Percentiles rank a stretch among this genome's conserved stretches.
These are phyloP conservation scores for Argentina anserina DNA, from an alignment of 306 rosid genomes.

Conservation along the genomic window DNA sequence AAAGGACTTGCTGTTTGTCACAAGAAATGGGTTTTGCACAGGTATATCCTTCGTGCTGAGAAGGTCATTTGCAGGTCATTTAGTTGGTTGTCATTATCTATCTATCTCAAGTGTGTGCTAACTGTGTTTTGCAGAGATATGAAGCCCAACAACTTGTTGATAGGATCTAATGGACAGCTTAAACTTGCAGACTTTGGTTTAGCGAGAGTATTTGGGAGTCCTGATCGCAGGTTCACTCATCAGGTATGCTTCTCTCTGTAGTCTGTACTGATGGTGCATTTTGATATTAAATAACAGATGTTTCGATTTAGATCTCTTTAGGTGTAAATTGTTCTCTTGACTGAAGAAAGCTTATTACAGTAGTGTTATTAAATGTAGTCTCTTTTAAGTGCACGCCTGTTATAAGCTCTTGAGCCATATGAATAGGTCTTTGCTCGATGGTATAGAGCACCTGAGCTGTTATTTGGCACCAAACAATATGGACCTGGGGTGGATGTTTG, in stretches of 20 bases:
- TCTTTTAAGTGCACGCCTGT: background rate
- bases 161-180: conserved; percentile 88
- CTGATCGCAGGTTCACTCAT: conserved; percentile 90
- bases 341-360: background rate
- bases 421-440: conserved; percentile 90
- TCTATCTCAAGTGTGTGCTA: conserved; percentile 25
- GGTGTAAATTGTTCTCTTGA: background rate
- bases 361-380: background rate
- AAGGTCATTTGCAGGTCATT: background rate
- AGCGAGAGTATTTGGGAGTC: conserved; percentile 96
- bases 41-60: conserved; percentile 37
- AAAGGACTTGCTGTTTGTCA: conserved; percentile 91
- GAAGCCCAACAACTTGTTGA: conserved; percentile 96
- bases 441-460: conserved; percentile 98
- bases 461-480: conserved; percentile 92
- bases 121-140: conserved; percentile 68
- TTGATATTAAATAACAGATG: background rate
- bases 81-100: conserved; percentile 16
- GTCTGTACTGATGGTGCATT: conserved; percentile 15
- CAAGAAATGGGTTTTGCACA: conserved; percentile 95
- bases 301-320: conserved; percentile 13
- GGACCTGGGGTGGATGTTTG: conserved; percentile 97
- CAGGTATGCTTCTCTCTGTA: conserved; percentile 57
- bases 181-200: conserved; percentile 99
- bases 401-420: conserved; percentile 16